These are phyloP conservation scores for Sanguinoderma infundibulare DNA, from an alignment of 1,284 basidiomycete genomes.

Conservation along the genomic window DNA sequence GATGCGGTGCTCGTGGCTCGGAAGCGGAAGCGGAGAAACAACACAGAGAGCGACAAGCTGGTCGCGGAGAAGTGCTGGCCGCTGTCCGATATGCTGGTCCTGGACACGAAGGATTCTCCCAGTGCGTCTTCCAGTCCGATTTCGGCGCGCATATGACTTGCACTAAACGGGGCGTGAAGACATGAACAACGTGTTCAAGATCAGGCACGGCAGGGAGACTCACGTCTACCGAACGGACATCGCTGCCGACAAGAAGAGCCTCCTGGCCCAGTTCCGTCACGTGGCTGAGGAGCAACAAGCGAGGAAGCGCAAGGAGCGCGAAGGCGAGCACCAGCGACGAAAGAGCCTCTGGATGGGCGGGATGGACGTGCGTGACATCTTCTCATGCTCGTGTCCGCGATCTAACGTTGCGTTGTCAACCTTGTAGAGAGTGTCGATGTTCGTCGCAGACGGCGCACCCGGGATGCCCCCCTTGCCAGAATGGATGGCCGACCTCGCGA, in stretches of 20 bases:
- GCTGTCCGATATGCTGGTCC: constrained; percentile 89
- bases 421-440: constrained; percentile 32
- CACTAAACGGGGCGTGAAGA: constrained; percentile 51
- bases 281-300: constrained; percentile 91
- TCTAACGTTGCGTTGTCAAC: background rate
- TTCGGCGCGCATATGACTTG: background rate
- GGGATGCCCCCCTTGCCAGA: constrained; percentile 58
- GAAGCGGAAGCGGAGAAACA: constrained; percentile 53
- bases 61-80: constrained; percentile 95
- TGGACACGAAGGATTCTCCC: constrained; percentile 94
- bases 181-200: constrained; percentile 95
- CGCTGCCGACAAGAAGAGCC: constrained; percentile 82
- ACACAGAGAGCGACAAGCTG: constrained; percentile 60
- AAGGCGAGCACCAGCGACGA: constrained; percentile 87
- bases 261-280: constrained; percentile 87
- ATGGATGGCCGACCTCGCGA: constrained; percentile 71
- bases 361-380: constrained; percentile 50
- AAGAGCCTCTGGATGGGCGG: constrained; percentile 77
- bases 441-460: constrained; percentile 24
- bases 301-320: constrained; percentile 89
- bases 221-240: constrained; percentile 91
- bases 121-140: constrained; percentile 53
- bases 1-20: constrained; percentile 91
- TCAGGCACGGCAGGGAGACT: constrained; percentile 91
- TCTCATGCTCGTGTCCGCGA: background rate